These are phyloP conservation scores for Sarocladiaceae sp. DNA, from an alignment of 2,329 filamentous ascomycete species.

Conservation along the genomic window DNA sequence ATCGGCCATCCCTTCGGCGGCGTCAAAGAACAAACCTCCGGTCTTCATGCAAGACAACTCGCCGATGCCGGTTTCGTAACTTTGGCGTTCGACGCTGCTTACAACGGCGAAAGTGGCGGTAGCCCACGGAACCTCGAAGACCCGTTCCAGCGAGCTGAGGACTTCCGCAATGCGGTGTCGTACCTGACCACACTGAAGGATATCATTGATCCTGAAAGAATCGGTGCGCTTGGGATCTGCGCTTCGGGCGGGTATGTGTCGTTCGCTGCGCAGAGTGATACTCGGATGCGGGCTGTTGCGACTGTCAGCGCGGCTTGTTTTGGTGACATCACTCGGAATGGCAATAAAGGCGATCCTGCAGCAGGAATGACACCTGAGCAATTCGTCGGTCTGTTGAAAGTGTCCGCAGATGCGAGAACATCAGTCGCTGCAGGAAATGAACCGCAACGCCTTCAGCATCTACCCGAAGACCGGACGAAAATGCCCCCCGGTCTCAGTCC, in stretches of 20 bases:
- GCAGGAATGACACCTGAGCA: not conserved
- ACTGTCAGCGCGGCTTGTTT: conserved; percentile 25
- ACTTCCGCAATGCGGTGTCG: conserved; percentile 28
- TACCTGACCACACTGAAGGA: conserved; percentile 24
- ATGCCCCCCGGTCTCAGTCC: not conserved
- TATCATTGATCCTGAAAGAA: conserved; percentile 25
- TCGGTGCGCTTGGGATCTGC: conserved; percentile 35
- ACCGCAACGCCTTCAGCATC: not conserved
- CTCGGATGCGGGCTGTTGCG: conserved; percentile 33
- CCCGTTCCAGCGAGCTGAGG: conserved; percentile 31
- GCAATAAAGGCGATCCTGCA: not conserved
- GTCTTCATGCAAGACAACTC: conserved; percentile 25
- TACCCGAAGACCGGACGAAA: not conserved
- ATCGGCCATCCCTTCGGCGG: conserved; percentile 25
- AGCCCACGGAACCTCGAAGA: conserved; percentile 32
- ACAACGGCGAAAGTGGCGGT: conserved; percentile 32
- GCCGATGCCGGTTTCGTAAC: conserved; percentile 26
- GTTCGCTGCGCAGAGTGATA: conserved; percentile 29
- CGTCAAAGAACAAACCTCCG: conserved; percentile 34
- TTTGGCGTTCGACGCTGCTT: conserved; percentile 32
- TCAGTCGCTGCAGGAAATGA: not conserved
- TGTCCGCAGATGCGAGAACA: not conserved
- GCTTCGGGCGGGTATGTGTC: conserved; percentile 31
- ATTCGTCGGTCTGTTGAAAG: not conserved
- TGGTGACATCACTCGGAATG: conserved; percentile 23